Evolutionary conservation across 192 early-diverging fungal genomes (phyloP).

Genomic region (Coemansia sp.): DNA sequence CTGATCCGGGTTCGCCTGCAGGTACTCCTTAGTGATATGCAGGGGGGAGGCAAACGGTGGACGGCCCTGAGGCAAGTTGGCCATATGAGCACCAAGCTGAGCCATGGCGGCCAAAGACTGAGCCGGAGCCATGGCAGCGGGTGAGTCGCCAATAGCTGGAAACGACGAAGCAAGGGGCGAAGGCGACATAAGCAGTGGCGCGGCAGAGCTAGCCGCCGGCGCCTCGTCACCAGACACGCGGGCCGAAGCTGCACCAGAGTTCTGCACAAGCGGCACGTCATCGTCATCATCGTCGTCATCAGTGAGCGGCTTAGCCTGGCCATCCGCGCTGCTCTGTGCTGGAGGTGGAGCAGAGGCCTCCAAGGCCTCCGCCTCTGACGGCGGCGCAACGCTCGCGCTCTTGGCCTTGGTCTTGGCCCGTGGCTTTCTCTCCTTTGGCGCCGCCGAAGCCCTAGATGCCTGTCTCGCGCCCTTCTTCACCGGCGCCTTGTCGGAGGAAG

Average conservation of each 20-base stretch:
- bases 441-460: conserved; percentile 8
- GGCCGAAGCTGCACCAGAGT: not conserved
- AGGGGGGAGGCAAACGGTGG: conserved; percentile 19
- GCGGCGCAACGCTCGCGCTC: not conserved
- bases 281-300: conserved; percentile 6
- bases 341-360: not conserved
- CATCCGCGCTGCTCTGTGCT: not conserved
- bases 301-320: not conserved
- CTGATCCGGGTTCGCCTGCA: conserved; percentile 42
- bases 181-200: conserved; percentile 11
- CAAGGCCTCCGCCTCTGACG: not conserved
- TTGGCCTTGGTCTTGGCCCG: conserved; percentile 27
- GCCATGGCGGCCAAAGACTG: conserved; percentile 12
- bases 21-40: conserved; percentile 42
- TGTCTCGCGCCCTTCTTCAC: conserved; percentile 5
- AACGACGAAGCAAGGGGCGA: not conserved
- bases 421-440: conserved; percentile 35
- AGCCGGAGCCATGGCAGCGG: not conserved
- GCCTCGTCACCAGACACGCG: not conserved
- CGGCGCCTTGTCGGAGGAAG: conserved; percentile 8
- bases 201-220: not conserved
- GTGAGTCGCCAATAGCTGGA: not conserved
- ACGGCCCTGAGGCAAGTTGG: conserved; percentile 8
- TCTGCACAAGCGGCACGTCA: conserved; percentile 21
- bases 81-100: conserved; percentile 18